Evolutionary conservation across 1,284 basidiomycete genomes (phyloP), one percentile per base, ranked within the genome.

Genomic region (Hymenochaete sp.): DNA sequence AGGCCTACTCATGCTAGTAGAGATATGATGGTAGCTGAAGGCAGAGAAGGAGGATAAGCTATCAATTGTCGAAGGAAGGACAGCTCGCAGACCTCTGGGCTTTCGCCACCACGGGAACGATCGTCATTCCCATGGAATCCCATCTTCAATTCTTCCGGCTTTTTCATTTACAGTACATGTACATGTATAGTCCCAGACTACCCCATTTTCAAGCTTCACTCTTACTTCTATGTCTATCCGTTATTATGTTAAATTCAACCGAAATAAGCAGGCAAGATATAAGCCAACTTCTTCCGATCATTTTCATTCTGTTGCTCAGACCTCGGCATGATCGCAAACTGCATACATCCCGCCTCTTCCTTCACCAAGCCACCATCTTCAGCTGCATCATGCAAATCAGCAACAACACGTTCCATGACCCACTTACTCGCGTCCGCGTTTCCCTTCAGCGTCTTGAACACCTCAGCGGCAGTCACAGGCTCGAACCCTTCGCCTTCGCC

Each of bases 381-480:
- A 6, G 79, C 72, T 14, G 75, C 77, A 1, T 68, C 63, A 55
- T 90, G 78, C 4, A 97, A 71, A 16, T 83, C 82, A 38, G 89
- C 84, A 26, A 96, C 73, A 46, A 97, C 73, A 7, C 76, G 74
- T 1, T 77, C 82, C 0, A 87, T 77, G 28, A 87, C 82, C 45
- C 71, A 68, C 47, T 90, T 80, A 14, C 89, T 85, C 3, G 86
- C 86, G 19, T 81, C 75, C 0, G 92, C 91, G 60, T 98, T 98
- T 16, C 76, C 75, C 52, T 82, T 73, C 25, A 97, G 77, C 0
- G 85, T 91, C 64, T 89, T 86, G 70, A 93, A 73, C 24, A 97
- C 91, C 55, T 91, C 87, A 4, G 86, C 80, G 0, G 92, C 83
- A 1, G 91, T 96, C 39, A 97, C 93, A 1, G 85, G 72, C 13